Evolutionary conservation across 495 filamentous ascomycete genomes (phyloP).

Genomic region (Opeltia flavorubescens): DNA sequence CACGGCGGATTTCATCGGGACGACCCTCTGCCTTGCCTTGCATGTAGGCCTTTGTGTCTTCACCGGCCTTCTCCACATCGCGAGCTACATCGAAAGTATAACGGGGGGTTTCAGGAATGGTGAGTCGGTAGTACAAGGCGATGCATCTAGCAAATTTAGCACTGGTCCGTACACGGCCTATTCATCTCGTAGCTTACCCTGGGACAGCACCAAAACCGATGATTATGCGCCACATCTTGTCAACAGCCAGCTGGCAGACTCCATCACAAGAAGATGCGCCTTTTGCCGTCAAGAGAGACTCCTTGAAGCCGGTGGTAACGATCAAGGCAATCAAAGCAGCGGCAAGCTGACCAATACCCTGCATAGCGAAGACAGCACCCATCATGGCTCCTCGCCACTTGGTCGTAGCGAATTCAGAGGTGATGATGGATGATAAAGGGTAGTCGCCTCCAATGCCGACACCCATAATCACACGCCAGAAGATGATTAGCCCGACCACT

Average conservation of each 20-base stretch:
- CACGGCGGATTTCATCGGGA: slow-evolving; percentile 47
- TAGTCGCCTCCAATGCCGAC: slow-evolving; percentile 81
- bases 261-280: slow-evolving; percentile 40
- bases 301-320: slow-evolving; percentile 57
- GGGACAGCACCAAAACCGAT: slow-evolving; percentile 74
- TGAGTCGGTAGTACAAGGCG: slow-evolving; percentile 74
- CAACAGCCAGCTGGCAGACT: slow-evolving; percentile 52
- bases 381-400: slow-evolving; percentile 83
- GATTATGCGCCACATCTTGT: slow-evolving; percentile 75
- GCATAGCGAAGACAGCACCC: slow-evolving; percentile 75
- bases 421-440: slow-evolving; percentile 73
- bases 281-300: slow-evolving; percentile 41
- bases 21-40: slow-evolving; percentile 39
- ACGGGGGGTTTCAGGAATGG: slow-evolving; percentile 72
- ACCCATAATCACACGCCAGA: slow-evolving; percentile 82
- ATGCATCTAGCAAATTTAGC: slow-evolving; percentile 24
- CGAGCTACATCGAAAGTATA: slow-evolving; percentile 73
- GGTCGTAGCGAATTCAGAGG: slow-evolving; percentile 71
- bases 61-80: slow-evolving; percentile 54
- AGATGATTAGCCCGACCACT: slow-evolving; percentile 65
- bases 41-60: slow-evolving; percentile 52
- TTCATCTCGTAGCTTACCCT: slow-evolving; percentile 18
- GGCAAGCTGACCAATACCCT: slow-evolving; percentile 62
- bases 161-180: neutral
- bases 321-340: slow-evolving; percentile 60